phyloP scores from a whole-genome alignment of 805 yeast genomes.

The Candida pseudoglaebosa region DNA sequence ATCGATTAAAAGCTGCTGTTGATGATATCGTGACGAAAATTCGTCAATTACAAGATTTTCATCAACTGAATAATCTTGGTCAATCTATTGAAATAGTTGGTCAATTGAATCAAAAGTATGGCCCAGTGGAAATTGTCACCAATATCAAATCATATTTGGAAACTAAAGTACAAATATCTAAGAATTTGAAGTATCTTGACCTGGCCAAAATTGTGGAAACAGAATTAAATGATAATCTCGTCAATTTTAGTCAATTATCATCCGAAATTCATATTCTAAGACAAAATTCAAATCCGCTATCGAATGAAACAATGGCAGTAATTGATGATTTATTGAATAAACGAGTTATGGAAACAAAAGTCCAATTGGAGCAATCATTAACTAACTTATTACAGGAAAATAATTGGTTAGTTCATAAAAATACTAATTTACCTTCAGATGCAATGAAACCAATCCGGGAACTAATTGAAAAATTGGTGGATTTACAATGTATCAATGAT shows the following conservation, averaged over 20 bases:
- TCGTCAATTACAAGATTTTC: too few species aligned
- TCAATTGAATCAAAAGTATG: neutral
- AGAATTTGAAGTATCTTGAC: constrained; percentile 1
- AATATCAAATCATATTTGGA: neutral
- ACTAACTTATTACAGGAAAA: constrained; percentile 11
- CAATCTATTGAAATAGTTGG: constrained; percentile 10
- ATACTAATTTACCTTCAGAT: constrained; percentile 11
- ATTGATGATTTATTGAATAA: neutral
- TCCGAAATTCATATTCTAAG: neutral
- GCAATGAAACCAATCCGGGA: constrained; percentile 7
- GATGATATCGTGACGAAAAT: too few species aligned
- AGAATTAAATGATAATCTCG: neutral
- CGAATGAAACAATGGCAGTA: neutral
- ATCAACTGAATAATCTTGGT: too few species aligned
- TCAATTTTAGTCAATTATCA: neutral
- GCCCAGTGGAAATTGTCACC: neutral
- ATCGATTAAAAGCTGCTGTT: too few species aligned
- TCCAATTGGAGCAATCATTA: constrained; percentile 12
- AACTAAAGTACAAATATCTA: neutral
- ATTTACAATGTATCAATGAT: constrained; percentile 28
- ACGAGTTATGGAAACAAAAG: constrained; percentile 6
- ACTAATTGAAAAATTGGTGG: constrained; percentile 17
- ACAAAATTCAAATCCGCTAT: neutral
- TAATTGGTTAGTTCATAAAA: constrained; percentile 21
- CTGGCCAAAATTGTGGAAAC: neutral